A percentile compares a stretch with the other conserved stretches of the same genome.
Conservation (phyloP, 306 rosid species). For the Albizia julibrissin region DNA sequence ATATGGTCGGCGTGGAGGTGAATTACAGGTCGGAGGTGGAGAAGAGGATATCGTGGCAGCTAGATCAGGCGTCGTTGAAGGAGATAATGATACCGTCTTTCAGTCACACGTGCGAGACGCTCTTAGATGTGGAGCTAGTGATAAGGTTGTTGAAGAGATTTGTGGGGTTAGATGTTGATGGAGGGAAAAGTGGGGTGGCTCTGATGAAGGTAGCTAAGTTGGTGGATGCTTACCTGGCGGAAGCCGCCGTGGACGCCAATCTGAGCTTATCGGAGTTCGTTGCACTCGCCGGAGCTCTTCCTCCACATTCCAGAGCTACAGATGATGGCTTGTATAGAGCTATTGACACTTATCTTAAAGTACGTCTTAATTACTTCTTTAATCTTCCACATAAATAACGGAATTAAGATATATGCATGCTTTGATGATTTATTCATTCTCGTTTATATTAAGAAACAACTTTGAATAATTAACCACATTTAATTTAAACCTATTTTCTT, state of each 20-base stretch:
- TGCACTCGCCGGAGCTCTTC: conserved; percentile 71
- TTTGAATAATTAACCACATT: background rate
- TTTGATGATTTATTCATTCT: no score
- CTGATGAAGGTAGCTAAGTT: conserved; percentile 81
- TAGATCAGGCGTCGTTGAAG: conserved; percentile 76
- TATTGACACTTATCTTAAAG: conserved; percentile 93
- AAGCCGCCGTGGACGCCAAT: conserved; percentile 72
- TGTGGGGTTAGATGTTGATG: conserved; percentile 57
- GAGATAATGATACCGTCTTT: conserved; percentile 94
- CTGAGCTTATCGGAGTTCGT: conserved; percentile 58
- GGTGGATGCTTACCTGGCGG: conserved; percentile 79
- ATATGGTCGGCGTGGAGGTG: conserved; percentile 75
- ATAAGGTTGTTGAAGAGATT: conserved; percentile 69
- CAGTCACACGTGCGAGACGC: conserved; percentile 79
- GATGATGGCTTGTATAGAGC: conserved; percentile 93
- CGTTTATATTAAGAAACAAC: background rate
- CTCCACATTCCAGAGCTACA: conserved; percentile 70
- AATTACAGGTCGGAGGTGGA: conserved; percentile 66
- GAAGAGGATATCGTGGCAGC: conserved; percentile 73
- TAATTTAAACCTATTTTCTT: background rate
- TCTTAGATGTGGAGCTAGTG: conserved; percentile 75
- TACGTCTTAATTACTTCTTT: conserved; percentile 25
- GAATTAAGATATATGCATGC: background rate
- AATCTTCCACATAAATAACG: background rate
- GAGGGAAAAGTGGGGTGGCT: conserved; percentile 60